A percentile compares a stretch with the other conserved stretches of the same genome.
Conservation (phyloP, 257 asterid species). For the Hygrophila difformis region DNA sequence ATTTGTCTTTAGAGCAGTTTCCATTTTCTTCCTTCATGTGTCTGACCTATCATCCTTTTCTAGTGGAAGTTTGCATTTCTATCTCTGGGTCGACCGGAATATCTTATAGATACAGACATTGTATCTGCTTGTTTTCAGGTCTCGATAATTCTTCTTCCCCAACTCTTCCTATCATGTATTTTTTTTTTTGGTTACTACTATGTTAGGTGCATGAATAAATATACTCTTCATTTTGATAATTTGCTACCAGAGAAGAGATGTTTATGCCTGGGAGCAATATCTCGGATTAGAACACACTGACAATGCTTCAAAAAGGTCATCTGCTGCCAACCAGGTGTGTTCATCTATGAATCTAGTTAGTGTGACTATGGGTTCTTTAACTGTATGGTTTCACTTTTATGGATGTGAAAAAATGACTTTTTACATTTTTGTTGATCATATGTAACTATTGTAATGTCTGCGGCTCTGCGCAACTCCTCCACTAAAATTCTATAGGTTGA, state of each 20-base stretch:
- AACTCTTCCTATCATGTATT: background rate
- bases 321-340: constrained; percentile 43
- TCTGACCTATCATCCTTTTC: constrained; percentile 8
- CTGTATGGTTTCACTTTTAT: background rate
- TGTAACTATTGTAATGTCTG: no score
- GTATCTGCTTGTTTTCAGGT: constrained; percentile 61
- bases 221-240: constrained; percentile 9
- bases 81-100: constrained; percentile 60
- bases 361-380: background rate
- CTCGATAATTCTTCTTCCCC: background rate
- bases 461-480: no score
- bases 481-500: no score
- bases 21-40: background rate
- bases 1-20: background rate
- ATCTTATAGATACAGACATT: constrained; percentile 53
- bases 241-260: constrained; percentile 50
- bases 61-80: constrained; percentile 71
- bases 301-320: constrained; percentile 52
- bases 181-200: background rate
- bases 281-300: constrained; percentile 69
- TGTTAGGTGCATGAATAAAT: background rate
- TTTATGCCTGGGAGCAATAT: constrained; percentile 67
- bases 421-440: no score
- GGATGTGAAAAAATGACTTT: background rate
- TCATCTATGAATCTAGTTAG: background rate